phyloP scores from a whole-genome alignment of 768 basidiomycete species.

The Lyophyllum decastes region DNA sequence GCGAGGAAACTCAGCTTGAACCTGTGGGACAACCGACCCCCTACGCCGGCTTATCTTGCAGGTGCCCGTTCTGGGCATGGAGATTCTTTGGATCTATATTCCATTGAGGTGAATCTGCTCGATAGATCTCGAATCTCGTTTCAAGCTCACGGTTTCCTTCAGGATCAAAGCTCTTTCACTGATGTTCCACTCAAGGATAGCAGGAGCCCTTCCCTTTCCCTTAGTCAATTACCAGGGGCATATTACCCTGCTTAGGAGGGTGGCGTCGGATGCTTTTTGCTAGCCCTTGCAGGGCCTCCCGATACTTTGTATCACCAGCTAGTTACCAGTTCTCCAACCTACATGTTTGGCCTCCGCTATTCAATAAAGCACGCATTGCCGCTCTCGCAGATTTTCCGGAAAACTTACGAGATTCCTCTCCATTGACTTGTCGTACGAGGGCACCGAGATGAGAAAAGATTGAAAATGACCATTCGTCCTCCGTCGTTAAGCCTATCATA shows the following conservation, averaged over 20 bases:
- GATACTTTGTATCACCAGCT: too few species aligned
- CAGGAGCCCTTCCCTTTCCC: background rate
- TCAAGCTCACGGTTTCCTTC: background rate
- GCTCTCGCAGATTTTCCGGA: too few species aligned
- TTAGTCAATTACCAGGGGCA: background rate
- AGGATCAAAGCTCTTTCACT: background rate
- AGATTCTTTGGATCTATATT: background rate
- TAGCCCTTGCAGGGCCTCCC: too few species aligned
- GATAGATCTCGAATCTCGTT: background rate
- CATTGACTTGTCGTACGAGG: too few species aligned
- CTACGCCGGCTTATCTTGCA: background rate
- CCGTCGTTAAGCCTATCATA: too few species aligned
- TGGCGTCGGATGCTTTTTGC: too few species aligned
- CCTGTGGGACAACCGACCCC: constrained; percentile 1
- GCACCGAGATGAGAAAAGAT: too few species aligned
- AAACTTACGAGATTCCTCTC: too few species aligned
- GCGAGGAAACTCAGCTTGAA: background rate
- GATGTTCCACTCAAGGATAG: background rate
- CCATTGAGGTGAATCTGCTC: background rate
- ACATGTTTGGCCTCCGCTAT: too few species aligned
- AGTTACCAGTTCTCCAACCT: too few species aligned
- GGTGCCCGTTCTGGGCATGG: background rate
- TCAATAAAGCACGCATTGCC: too few species aligned
- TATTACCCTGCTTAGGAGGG: background rate
- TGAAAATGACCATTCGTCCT: too few species aligned